A percentile compares a stretch with the other conserved stretches of the same genome.
phyloP scores from a whole-genome alignment of 371 early-diverging fungal genomes.

The Mortierella sp. region DNA sequence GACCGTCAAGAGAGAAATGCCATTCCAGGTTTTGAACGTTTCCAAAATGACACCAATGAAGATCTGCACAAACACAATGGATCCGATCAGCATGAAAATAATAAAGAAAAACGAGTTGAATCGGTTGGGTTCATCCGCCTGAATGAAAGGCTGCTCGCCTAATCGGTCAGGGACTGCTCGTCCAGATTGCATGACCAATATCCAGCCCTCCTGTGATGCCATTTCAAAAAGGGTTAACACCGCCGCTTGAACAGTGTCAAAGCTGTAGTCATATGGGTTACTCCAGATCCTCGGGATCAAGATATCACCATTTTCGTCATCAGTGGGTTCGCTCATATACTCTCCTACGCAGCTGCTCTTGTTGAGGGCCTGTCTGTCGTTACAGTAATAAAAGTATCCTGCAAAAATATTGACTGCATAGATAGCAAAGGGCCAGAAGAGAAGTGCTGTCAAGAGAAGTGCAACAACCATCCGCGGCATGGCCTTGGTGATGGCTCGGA shows the following conservation, averaged over 20 bases:
- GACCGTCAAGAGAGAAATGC: constrained; percentile 60
- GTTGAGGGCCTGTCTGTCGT: constrained; percentile 41
- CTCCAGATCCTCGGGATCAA: constrained; percentile 57
- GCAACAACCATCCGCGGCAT: constrained; percentile 63
- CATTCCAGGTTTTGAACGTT: constrained; percentile 62
- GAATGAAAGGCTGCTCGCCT: constrained; percentile 56
- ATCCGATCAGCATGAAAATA: constrained; percentile 64
- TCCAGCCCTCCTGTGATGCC: constrained; percentile 70
- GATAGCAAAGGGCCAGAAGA: constrained; percentile 64
- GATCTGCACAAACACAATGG: constrained; percentile 62
- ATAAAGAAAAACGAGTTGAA: constrained; percentile 61
- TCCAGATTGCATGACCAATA: constrained; percentile 32
- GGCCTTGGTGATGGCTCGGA: constrained; percentile 59
- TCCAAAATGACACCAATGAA: constrained; percentile 70
- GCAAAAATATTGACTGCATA: constrained; percentile 63
- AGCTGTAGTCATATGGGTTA: constrained; percentile 65
- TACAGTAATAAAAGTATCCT: constrained; percentile 58
- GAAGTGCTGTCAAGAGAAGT: constrained; percentile 53
- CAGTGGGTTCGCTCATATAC: constrained; percentile 51
- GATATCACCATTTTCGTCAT: constrained; percentile 49
- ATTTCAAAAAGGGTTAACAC: constrained; percentile 61
- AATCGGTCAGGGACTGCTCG: constrained; percentile 37
- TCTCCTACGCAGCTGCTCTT: constrained; percentile 54
- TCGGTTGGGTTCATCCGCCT: constrained; percentile 52
- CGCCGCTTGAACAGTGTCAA: constrained; percentile 57